Percentiles rank a stretch among this genome's conserved stretches.
Conservation (phyloP, 768 basidiomycete genomes). For the Gloeopeniophorella convolvens region DNA sequence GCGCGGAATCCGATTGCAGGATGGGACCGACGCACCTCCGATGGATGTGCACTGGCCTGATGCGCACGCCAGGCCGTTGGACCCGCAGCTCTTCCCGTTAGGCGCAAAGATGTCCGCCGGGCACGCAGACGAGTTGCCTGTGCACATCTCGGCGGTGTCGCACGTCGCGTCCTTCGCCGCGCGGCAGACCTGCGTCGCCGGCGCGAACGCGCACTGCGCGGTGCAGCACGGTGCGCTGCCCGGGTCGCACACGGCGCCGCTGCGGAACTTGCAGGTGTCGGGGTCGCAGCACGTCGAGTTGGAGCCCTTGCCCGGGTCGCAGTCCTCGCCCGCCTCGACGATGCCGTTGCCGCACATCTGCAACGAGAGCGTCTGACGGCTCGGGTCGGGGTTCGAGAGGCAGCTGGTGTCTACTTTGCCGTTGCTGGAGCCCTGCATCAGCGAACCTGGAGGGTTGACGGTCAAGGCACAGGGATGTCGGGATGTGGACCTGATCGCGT, state of each 20-base stretch:
- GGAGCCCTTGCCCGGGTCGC: conserved; percentile 66
- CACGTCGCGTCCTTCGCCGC: conserved; percentile 59
- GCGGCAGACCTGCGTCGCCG: conserved; percentile 61
- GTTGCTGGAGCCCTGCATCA: conserved; percentile 45
- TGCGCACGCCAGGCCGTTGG: conserved; percentile 60
- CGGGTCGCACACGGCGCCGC: conserved; percentile 74
- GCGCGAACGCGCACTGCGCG: conserved; percentile 59
- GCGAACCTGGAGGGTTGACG: conserved; percentile 40
- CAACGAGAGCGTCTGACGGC: conserved; percentile 43
- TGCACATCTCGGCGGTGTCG: conserved; percentile 68
- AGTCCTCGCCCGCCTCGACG: conserved; percentile 77
- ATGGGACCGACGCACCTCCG: conserved; percentile 40
- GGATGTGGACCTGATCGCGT: conserved; percentile 24
- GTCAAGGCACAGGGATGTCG: not conserved
- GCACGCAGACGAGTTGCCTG: conserved; percentile 66
- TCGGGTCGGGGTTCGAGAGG: conserved; percentile 47
- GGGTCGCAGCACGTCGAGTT: conserved; percentile 68
- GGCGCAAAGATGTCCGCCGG: conserved; percentile 54
- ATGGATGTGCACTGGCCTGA: conserved; percentile 74
- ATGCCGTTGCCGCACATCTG: conserved; percentile 83
- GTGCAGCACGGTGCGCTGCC: conserved; percentile 73
- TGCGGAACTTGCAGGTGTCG: conserved; percentile 65
- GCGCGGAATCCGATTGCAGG: not conserved
- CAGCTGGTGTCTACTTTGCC: conserved; percentile 55
- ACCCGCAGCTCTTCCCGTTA: conserved; percentile 68